phyloP scores from a whole-genome alignment of 2,329 filamentous ascomycete species.

The Trichoderma koningii region DNA sequence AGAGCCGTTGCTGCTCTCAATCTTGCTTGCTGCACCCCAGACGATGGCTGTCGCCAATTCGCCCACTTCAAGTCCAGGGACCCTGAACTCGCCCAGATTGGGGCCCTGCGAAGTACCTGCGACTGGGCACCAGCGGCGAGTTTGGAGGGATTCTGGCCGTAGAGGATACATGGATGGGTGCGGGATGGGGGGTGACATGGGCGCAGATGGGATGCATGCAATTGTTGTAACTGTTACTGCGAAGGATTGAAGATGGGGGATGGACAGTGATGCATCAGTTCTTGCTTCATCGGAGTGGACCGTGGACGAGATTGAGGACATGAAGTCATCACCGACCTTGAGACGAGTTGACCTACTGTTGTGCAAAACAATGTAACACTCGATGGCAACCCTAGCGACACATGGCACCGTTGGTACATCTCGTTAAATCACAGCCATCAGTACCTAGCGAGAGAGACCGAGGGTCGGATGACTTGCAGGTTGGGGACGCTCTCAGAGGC shows the following conservation, averaged over 20 bases:
- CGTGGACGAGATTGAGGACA: no score
- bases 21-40: slow-evolving; percentile 29
- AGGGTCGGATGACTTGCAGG: slow-evolving; percentile 18
- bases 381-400: not conserved
- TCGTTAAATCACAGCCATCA: not conserved
- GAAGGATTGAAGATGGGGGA: no score
- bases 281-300: no score
- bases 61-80: slow-evolving; percentile 29
- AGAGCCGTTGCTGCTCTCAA: slow-evolving; percentile 19
- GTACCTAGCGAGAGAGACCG: slow-evolving; percentile 10
- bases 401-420: no score
- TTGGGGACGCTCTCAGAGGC: slow-evolving; percentile 3
- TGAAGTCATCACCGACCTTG: no score
- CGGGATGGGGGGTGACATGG: not conserved
- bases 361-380: not conserved
- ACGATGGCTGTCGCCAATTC: slow-evolving; percentile 27
- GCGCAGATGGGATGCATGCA: not conserved
- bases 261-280: not conserved
- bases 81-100: slow-evolving; percentile 26
- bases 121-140: not conserved
- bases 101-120: not conserved
- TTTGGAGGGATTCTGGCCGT: not conserved
- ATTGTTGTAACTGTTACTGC: not conserved
- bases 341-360: no score
- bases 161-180: not conserved